These are phyloP conservation scores for Dendrobium huoshanense DNA, from an alignment of 106 monocot species.

Conservation along the genomic window DNA sequence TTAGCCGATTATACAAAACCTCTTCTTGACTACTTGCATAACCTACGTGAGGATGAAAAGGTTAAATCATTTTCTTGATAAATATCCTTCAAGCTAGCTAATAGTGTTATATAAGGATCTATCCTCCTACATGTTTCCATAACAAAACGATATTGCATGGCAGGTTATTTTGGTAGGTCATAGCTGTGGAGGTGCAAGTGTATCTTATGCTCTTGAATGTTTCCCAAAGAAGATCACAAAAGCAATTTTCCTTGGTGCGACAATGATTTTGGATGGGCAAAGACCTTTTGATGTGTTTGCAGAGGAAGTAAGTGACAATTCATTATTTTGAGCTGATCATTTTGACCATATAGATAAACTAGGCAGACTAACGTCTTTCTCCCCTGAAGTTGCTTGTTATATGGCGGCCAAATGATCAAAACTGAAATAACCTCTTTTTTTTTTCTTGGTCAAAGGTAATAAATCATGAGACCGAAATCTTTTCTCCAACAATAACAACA, in stretches of 20 bases:
- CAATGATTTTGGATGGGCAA: conserved; percentile 78
- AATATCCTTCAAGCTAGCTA: not conserved
- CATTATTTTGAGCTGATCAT: not conserved
- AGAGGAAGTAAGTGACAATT: conserved; percentile 39
- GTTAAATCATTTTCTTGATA: conserved; percentile 14
- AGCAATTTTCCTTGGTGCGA: conserved; percentile 67
- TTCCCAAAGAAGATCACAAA: conserved; percentile 64
- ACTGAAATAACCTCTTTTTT: not conserved
- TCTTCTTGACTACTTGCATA: conserved; percentile 55
- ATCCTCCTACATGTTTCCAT: not conserved
- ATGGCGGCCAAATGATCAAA: not conserved
- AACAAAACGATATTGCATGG: not conserved
- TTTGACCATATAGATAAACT: not conserved
- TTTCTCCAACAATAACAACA: not conserved
- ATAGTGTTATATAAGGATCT: not conserved
- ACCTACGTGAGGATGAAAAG: conserved; percentile 75
- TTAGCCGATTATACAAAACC: conserved; percentile 77
- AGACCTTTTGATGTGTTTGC: conserved; percentile 77
- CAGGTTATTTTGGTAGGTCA: conserved; percentile 89
- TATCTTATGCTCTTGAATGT: conserved; percentile 66
- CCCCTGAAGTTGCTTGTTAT: not conserved
- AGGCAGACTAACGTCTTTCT: not conserved
- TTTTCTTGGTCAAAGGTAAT: not conserved
- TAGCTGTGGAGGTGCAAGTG: conserved; percentile 83
- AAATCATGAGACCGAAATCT: not conserved